Base-by-base conservation (phyloP, 176 grass and related monocot species). In the Paspalum notatum region DNA sequence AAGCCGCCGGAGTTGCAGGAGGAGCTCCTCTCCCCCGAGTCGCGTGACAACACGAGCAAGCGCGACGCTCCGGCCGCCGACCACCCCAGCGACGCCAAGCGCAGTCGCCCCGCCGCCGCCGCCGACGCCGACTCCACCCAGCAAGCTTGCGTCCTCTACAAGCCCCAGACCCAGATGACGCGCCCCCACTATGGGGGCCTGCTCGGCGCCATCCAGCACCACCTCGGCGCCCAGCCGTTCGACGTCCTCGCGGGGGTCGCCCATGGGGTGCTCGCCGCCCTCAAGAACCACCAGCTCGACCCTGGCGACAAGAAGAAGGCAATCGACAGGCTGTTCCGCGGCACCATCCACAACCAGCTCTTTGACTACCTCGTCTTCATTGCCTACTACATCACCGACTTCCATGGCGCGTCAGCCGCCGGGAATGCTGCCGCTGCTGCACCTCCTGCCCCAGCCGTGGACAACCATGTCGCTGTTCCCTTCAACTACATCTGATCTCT, bases 231-330 rank as follows among this genome's bases (percentile, higher is more conserved):
- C 39, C 96, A 98, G 75, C 92, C 92, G 2, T 88, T 91, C 12
- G 96, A 95, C 17, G 91, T 98, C 27, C 90, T 98, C 1, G 85
- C 90, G 0, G 92, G 95, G 3, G 92, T 92, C 0, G 92, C 95
- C 0, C 90, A 98, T 10, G 92, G 95, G 84, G 95, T 98, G 71
- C 76, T 98, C 47, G 68, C 90, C 3, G 82, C 85, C 21, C 81
- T 98, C 38, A 98, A 98, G 84, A 92, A 95, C 5, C 92, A 95
- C 41, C 92, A 98, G 73, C 59, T 79, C 56, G 95, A 95, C 71
- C 93, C 87, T 78, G 88, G 86, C 9, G 92, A 95, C 39, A 98
- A 95, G 75, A 98, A 98, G 84, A 98, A 98, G 82, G 95, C 91
- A 12, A 98, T 98, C 13, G 92, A 32, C 32, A 1, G 32, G 32